Conservation (phyloP, 768 basidiomycete genomes). For the Boletus bicolor region DNA sequence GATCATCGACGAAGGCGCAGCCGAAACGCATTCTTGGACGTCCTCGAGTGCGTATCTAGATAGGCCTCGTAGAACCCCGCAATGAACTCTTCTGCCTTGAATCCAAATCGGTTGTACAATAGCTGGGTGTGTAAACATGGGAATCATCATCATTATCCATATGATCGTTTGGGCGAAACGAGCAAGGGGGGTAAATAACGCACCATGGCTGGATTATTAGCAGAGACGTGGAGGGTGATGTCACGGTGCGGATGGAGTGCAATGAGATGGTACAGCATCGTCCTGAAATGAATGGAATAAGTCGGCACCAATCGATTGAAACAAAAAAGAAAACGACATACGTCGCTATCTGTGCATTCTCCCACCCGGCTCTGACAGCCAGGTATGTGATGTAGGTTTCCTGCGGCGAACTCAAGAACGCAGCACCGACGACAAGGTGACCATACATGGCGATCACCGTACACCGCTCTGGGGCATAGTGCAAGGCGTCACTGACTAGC, state of each 20-base stretch:
- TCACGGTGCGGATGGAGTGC: conserved; percentile 69
- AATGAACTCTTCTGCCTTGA: conserved; percentile 84
- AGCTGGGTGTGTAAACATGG: conserved; percentile 39
- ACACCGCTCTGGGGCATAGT: conserved; percentile 64
- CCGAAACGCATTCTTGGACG: conserved; percentile 78
- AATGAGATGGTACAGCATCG: conserved; percentile 77
- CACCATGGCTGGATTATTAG: conserved; percentile 79
- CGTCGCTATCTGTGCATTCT: conserved; percentile 77
- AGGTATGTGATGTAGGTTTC: conserved; percentile 85
- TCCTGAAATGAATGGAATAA: conserved; percentile 35
- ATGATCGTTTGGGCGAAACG: not conserved
- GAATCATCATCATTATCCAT: not conserved
- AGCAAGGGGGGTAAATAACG: not conserved
- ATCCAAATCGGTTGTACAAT: conserved; percentile 82
- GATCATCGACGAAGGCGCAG: conserved; percentile 62
- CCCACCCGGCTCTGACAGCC: conserved; percentile 77
- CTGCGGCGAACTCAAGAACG: conserved; percentile 72
- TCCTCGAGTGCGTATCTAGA: conserved; percentile 62
- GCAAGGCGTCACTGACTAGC: conserved; percentile 66
- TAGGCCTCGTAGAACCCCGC: conserved; percentile 81
- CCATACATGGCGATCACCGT: conserved; percentile 77
- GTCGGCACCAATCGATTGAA: not conserved
- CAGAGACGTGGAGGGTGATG: conserved; percentile 80
- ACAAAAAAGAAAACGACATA: conserved; percentile 26
- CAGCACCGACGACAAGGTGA: conserved; percentile 66